Percentiles rank a stretch among this genome's conserved stretches.
These are phyloP conservation scores for Flaveria ramosissima DNA, from an alignment of 129 eudicot genomes.

Conservation along the genomic window DNA sequence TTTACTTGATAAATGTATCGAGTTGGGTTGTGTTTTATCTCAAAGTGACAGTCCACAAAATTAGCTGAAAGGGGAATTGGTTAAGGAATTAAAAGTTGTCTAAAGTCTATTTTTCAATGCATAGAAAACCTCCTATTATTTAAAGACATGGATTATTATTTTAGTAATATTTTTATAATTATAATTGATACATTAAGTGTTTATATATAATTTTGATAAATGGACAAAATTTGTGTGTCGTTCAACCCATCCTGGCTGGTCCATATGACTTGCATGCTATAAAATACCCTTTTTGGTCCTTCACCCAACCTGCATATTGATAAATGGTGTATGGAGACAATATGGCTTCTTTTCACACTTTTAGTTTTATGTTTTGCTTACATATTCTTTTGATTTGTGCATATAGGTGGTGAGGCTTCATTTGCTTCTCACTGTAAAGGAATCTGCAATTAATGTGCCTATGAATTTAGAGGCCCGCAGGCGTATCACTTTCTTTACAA, in stretches of 20 bases:
- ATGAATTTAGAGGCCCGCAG: constrained; percentile 97
- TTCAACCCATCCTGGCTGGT: not conserved
- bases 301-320: not conserved
- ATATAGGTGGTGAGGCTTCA: constrained; percentile 82
- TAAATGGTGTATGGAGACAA: not conserved
- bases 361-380: constrained; percentile 1
- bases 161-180: not conserved
- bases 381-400: not conserved
- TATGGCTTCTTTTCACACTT: not conserved
- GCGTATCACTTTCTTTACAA: constrained; percentile 92
- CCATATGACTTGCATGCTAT: not conserved
- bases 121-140: constrained; percentile 1
- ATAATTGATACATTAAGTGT: not conserved
- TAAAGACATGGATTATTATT: not conserved
- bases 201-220: not conserved
- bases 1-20: not conserved
- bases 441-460: constrained; percentile 97
- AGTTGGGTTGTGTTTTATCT: not conserved
- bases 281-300: not conserved
- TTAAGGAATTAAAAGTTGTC: not conserved
- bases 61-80: not conserved
- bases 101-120: not conserved
- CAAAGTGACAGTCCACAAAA: not conserved
- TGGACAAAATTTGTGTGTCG: not conserved
- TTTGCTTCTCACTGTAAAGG: constrained; percentile 91